phyloP scores from a whole-genome alignment of 176 grass and related monocot species.

The Zoysia pacifica region DNA sequence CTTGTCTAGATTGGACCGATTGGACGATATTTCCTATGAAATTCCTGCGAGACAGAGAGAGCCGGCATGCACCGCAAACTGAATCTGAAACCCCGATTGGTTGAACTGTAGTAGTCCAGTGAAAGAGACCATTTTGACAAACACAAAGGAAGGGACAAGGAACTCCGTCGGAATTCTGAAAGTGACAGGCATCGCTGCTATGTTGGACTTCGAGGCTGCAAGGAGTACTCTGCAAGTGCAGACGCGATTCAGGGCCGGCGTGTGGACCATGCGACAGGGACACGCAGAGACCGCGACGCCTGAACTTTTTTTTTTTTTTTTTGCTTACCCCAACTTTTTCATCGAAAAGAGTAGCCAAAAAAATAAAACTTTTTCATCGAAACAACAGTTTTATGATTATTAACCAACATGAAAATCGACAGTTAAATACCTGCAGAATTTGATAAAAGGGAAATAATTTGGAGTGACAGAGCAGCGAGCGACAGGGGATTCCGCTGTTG shows the following conservation, averaged over 20 bases:
- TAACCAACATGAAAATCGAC: background rate
- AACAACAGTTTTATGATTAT: background rate
- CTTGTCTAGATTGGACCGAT: background rate
- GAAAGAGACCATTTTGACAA: background rate
- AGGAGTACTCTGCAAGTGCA: background rate
- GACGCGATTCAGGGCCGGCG: background rate
- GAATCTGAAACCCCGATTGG: background rate
- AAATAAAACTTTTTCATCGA: background rate
- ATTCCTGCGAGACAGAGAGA: background rate
- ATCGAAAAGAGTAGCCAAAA: too few relatives aligned
- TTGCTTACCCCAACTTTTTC: too few relatives aligned
- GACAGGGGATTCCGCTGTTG: slow-evolving; percentile 21
- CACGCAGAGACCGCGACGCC: background rate
- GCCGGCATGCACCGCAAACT: background rate
- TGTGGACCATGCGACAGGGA: slow-evolving; percentile 28
- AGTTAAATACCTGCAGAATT: background rate
- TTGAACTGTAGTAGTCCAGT: background rate
- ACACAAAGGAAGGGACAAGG: background rate
- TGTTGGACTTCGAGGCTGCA: background rate
- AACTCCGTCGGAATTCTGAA: background rate
- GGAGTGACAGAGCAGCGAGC: background rate
- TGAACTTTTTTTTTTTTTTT: background rate
- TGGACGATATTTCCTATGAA: background rate
- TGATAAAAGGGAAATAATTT: background rate
- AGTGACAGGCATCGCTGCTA: background rate